These are phyloP conservation scores for Micractinium sp. DNA, from an alignment of 139 green algal genomes.

Conservation along the genomic window DNA sequence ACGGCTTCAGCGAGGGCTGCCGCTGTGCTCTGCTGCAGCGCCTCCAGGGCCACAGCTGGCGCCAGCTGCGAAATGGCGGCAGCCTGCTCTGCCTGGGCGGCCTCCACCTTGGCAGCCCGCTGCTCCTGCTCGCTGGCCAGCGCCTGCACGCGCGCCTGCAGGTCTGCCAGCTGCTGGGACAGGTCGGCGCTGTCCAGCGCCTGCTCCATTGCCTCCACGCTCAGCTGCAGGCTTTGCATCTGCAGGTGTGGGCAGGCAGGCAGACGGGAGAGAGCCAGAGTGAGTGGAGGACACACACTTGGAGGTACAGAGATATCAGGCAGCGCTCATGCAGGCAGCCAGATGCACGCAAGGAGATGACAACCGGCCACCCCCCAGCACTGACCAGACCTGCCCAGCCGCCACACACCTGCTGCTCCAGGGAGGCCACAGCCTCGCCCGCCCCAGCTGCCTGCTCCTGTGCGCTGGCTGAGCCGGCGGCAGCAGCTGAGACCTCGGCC, in stretches of 20 bases:
- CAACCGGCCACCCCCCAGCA: not conserved
- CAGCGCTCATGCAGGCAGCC: not conserved
- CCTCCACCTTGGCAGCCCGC: not conserved
- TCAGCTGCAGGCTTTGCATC: slow-evolving; percentile 26
- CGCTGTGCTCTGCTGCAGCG: slow-evolving; percentile 4
- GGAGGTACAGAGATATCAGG: not conserved
- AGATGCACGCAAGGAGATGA: not conserved
- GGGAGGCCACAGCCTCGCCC: not conserved
- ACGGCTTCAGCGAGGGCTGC: not conserved
- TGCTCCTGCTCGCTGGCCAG: not conserved
- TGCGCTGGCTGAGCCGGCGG: not conserved
- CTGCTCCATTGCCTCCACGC: slow-evolving; percentile 17
- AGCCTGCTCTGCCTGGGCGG: not conserved
- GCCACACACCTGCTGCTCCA: slow-evolving; percentile 23
- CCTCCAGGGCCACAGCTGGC: not conserved
- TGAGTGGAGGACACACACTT: not conserved
- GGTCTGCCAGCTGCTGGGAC: not conserved
- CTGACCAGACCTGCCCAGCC: not conserved
- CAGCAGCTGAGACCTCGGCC: not conserved
- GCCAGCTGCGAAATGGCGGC: not conserved
- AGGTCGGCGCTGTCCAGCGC: not conserved
- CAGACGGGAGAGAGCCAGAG: not conserved
- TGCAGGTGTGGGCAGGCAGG: not conserved
- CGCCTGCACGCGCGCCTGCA: not conserved
- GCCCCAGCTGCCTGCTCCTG: slow-evolving; percentile 16